phyloP scores from a whole-genome alignment of 2,329 filamentous ascomycete species.

The Penicillium palitans region DNA sequence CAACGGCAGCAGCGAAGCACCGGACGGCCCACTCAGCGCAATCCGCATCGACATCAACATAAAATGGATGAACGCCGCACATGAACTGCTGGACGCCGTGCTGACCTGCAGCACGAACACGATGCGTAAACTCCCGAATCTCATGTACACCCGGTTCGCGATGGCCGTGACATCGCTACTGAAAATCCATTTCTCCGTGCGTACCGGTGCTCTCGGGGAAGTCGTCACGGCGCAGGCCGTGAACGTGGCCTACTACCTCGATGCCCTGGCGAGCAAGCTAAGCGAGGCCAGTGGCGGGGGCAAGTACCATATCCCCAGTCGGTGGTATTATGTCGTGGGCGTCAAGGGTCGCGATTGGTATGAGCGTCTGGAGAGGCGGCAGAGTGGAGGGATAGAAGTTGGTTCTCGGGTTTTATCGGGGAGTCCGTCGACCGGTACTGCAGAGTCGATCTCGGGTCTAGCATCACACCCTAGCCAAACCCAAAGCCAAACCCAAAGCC shows the following conservation, averaged over 20 bases:
- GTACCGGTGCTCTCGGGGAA: slow-evolving; percentile 33
- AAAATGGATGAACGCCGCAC: slow-evolving; percentile 41
- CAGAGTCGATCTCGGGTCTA: slow-evolving; percentile 5
- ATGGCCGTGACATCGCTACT: slow-evolving; percentile 36
- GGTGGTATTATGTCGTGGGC: slow-evolving; percentile 36
- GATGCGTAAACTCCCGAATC: slow-evolving; percentile 36
- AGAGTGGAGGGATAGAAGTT: slow-evolving; percentile 7
- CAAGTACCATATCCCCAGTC: slow-evolving; percentile 37
- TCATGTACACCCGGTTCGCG: slow-evolving; percentile 36
- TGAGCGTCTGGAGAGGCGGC: slow-evolving; percentile 30
- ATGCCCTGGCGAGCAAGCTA: slow-evolving; percentile 32
- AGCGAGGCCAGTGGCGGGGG: slow-evolving; percentile 35
- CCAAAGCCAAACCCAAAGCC: not conserved
- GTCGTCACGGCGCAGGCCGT: slow-evolving; percentile 33
- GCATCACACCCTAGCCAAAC: not conserved
- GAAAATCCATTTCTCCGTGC: slow-evolving; percentile 38
- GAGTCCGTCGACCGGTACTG: slow-evolving; percentile 19
- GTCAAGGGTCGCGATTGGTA: slow-evolving; percentile 37
- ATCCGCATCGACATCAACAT: slow-evolving; percentile 39
- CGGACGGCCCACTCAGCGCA: slow-evolving; percentile 29
- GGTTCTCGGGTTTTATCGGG: slow-evolving; percentile 13
- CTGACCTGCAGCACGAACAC: slow-evolving; percentile 36
- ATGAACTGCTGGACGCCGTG: slow-evolving; percentile 35
- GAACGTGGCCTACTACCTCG: slow-evolving; percentile 35
- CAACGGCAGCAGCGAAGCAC: slow-evolving; percentile 12